phyloP scores from a whole-genome alignment of 1,284 basidiomycete species.

The Takashimella tepidaria region DNA sequence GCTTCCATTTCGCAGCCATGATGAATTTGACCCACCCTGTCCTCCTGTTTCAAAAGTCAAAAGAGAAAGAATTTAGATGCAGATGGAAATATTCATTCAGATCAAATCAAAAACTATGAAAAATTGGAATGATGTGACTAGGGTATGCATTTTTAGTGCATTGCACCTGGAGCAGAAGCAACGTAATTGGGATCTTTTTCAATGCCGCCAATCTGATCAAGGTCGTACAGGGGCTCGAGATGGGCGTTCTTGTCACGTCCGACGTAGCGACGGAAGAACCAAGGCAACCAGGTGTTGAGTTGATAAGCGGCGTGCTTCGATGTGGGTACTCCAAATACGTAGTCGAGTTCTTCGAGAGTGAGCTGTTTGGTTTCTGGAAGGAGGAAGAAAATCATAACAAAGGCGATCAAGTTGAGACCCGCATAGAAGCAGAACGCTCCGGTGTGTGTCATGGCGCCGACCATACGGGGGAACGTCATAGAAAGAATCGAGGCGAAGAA shows the following conservation, averaged over 20 bases:
- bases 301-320: conserved; percentile 27
- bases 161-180: neutral
- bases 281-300: conserved; percentile 18
- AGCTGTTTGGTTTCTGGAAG: conserved; percentile 32
- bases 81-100: too few species aligned
- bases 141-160: neutral
- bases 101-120: too few species aligned
- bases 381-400: conserved; percentile 31
- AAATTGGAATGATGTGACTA: too few species aligned
- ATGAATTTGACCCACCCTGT: too few species aligned
- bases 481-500: conserved; percentile 29
- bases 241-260: conserved; percentile 11
- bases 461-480: conserved; percentile 58
- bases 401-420: conserved; percentile 26
- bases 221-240: conserved; percentile 22
- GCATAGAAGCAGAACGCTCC: conserved; percentile 58
- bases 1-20: too few species aligned
- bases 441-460: conserved; percentile 53
- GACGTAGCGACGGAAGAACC: conserved; percentile 19
- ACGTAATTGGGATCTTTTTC: conserved; percentile 24
- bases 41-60: too few species aligned
- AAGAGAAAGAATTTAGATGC: too few species aligned
- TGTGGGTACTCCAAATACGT: conserved; percentile 35
- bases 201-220: conserved; percentile 23
- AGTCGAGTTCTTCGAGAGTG: conserved; percentile 40